Base-by-base conservation (phyloP, 2,329 filamentous ascomycete genomes). In the Plenodomus lindquistii region DNA sequence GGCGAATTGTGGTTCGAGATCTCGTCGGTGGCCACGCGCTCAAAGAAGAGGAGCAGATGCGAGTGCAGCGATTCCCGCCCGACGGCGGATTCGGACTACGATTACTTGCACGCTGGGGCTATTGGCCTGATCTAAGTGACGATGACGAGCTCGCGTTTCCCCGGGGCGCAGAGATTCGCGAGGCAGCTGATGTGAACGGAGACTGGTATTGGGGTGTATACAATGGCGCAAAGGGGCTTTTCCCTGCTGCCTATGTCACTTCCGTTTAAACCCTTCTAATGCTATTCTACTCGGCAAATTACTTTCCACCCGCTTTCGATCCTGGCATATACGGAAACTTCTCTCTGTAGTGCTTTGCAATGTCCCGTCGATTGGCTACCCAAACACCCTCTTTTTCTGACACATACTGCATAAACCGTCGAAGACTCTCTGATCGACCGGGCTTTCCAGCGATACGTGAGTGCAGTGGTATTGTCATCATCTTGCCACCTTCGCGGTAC, bases 141-240 rank as follows among this genome's bases (percentile, higher is more conserved):
- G 78, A 77, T 17, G 89, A 96, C 66, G 93, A 97, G 73, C 74
- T 97, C 35, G 72, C 86, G 54, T 97, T 97, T 60, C 93, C 93
- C 0, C 85, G 85, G 42, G 86, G 88, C 9, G 91, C 92, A 0
- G 89, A 94, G 71, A 82, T 97, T 13, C 80, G 81, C 6, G 93
- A 97, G 75, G 84, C 88, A 31, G 87, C 93, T 68, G 88, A 94
- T 70, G 84, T 95, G 40, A 96, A 96, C 69, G 89, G 87, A 16
- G 91, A 96, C 69, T 97, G 92, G 92, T 91, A 82, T 64, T 88
- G 87, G 75, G 93, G 93, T 0, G 85, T 85, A 21, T 97, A 96
- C 77, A 91, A 91, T 74, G 91, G 91, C 0, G 77, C 75, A 19
- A 85, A 84, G 60, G 92, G 91, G 0, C 63, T 97, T 56, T 95